phyloP scores from a whole-genome alignment of 2,329 filamentous ascomycete species.

The Tolypocladium endophyticum region DNA sequence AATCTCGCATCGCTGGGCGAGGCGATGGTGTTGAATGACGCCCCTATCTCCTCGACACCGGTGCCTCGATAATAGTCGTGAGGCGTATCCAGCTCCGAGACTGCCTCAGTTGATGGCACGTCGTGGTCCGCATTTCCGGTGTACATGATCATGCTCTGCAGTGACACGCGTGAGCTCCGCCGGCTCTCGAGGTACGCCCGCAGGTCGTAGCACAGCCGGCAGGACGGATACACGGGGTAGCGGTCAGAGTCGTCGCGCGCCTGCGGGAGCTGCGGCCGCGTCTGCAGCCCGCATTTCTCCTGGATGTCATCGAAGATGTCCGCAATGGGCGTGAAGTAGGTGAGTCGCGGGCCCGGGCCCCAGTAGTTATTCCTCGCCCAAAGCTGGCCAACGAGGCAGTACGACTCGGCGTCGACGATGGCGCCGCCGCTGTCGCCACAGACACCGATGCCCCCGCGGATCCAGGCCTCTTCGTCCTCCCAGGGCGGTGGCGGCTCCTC shows the following conservation, averaged over 20 bases:
- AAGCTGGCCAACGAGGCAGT: conserved; percentile 29
- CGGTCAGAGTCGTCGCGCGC: conserved; percentile 28
- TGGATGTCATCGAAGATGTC: conserved; percentile 36
- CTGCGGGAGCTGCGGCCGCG: conserved; percentile 28
- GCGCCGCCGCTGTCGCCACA: conserved; percentile 33
- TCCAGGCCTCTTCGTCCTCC: conserved; percentile 32
- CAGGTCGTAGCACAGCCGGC: conserved; percentile 29
- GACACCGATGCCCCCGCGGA: conserved; percentile 33
- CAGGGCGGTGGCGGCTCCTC: conserved; percentile 23
- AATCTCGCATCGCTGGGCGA: conserved; percentile 8
- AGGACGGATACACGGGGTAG: conserved; percentile 28
- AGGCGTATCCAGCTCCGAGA: conserved; percentile 32
- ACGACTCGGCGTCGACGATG: conserved; percentile 28
- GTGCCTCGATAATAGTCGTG: conserved; percentile 22
- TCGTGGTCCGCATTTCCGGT: conserved; percentile 25
- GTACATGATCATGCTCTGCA: conserved; percentile 30
- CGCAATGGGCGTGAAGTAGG: conserved; percentile 32
- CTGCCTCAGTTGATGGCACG: conserved; percentile 23
- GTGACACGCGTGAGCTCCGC: conserved; percentile 28
- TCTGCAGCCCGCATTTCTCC: conserved; percentile 28
- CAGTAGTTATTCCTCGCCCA: conserved; percentile 34
- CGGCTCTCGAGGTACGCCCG: conserved; percentile 29
- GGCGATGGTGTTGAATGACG: conserved; percentile 19
- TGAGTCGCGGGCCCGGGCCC: conserved; percentile 27
- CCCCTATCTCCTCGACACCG: conserved; percentile 22